Base-by-base conservation (phyloP, 495 filamentous ascomycete species). In the Talaromyces nanjingensis region DNA sequence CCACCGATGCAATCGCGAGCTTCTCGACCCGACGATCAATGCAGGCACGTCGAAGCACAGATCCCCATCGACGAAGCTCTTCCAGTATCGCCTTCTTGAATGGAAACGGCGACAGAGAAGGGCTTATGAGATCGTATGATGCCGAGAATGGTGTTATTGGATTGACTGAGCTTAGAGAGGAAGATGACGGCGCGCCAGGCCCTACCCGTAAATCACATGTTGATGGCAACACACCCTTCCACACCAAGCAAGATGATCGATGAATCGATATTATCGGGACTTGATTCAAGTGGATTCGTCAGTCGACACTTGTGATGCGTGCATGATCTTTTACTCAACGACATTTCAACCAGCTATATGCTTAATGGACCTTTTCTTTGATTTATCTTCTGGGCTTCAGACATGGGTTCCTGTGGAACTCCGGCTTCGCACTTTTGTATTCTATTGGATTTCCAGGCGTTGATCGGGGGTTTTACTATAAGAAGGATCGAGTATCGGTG, bases 1-100 rank as follows among this genome's bases (percentile, higher is more conserved):
- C 93, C 16, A 96, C 92, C 22, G 94, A 98, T 71, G 91, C 87
- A 64, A 86, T 98, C 65, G 87, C 90, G n/a, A 89, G 90, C 66
- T 82, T 92, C 64, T 88, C 92, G 68, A 97, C 96, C 18, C 85
- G 94, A 62, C 84, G 90, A 57, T 93, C 89, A 66, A 97, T 98
- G 94, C 96, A 98, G 69, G 79, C 89, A 39, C 81, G 92, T 60
- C 82, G 96, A 54, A 91, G 87, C 74, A 77, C 71, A 47, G 84
- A 86, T 56, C 76, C 77, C 52, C 81, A 82, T 66, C 75, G 79
- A 29, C 74, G 78, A 25, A 83, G 83, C 65, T 80, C 76, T n/a
- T 84, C 81, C 24, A 87, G 88, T 68, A 80, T 81, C 57, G 79
- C 81, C 12, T 83, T 75, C 60, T 64, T 77, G 33, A 81, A 79